A percentile compares a stretch with the other conserved stretches of the same genome.
phyloP scores from a whole-genome alignment of 148 eudicot species.

The Selenicereus undatus region DNA sequence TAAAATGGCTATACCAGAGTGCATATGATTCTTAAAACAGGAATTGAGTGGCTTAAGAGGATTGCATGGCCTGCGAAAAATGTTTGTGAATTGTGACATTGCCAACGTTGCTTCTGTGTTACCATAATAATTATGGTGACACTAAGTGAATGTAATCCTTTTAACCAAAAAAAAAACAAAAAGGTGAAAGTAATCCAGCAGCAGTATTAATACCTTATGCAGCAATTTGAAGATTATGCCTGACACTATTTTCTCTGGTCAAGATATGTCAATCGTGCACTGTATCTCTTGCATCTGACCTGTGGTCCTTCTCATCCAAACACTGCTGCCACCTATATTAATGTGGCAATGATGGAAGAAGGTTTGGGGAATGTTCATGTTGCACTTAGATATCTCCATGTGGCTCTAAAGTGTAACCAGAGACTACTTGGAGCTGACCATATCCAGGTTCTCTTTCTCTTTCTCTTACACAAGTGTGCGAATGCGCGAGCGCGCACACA shows the following conservation, averaged over 20 bases:
- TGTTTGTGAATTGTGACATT: not conserved
- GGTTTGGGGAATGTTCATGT: slow-evolving; percentile 91
- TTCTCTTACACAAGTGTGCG: slow-evolving; percentile 4
- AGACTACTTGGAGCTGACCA: slow-evolving; percentile 93
- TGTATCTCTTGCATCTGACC: slow-evolving; percentile 84
- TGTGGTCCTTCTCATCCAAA: slow-evolving; percentile 97
- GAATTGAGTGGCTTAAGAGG: not conserved
- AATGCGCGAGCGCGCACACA: not conserved
- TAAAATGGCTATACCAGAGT: not conserved
- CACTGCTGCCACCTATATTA: slow-evolving; percentile 93
- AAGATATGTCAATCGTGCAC: slow-evolving; percentile 93
- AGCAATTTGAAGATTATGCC: slow-evolving; percentile 3
- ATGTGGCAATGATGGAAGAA: slow-evolving; percentile 99
- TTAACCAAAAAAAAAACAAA: too few species aligned
- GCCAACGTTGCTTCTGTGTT: not conserved
- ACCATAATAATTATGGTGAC: not conserved
- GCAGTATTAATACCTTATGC: not conserved
- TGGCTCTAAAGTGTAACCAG: slow-evolving; percentile 91
- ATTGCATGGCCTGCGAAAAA: not conserved
- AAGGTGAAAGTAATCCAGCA: too few species aligned
- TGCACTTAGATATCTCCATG: slow-evolving; percentile 90
- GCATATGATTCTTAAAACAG: not conserved
- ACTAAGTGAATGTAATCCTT: too few species aligned
- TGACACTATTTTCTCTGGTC: slow-evolving; percentile 13
- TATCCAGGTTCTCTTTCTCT: slow-evolving; percentile 58